These are phyloP conservation scores for Phytopythium vexans DNA, from an alignment of 352 stramenopile genomes.

Conservation along the genomic window DNA sequence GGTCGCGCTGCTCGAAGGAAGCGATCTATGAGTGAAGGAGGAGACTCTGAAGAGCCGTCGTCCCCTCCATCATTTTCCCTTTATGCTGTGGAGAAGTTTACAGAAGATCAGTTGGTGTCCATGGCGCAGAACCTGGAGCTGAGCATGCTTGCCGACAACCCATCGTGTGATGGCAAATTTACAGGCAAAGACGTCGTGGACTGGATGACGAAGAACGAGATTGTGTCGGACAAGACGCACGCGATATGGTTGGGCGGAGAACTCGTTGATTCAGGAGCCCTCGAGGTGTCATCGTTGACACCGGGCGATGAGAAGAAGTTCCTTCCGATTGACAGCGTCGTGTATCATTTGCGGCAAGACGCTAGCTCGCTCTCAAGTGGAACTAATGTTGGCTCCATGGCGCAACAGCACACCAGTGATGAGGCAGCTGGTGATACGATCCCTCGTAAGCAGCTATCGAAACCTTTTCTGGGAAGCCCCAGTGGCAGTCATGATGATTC, in stretches of 20 bases:
- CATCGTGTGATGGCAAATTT: slow-evolving; percentile 44
- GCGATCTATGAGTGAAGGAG: slow-evolving; percentile 59
- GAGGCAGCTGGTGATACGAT: too few species aligned
- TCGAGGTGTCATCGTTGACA: slow-evolving; percentile 33
- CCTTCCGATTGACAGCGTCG: slow-evolving; percentile 6
- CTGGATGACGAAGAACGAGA: slow-evolving; percentile 81
- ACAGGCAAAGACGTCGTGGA: slow-evolving; percentile 55
- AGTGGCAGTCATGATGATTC: too few species aligned
- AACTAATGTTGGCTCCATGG: too few species aligned
- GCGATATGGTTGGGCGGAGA: slow-evolving; percentile 75
- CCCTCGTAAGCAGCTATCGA: too few species aligned
- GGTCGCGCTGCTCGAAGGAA: slow-evolving; percentile 43
- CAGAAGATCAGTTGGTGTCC: slow-evolving; percentile 65
- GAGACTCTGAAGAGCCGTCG: slow-evolving; percentile 27
- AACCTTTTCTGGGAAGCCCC: too few species aligned
- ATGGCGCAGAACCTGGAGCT: slow-evolving; percentile 77
- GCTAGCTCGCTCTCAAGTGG: slow-evolving; percentile 25
- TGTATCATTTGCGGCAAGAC: slow-evolving; percentile 37
- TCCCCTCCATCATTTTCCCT: slow-evolving; percentile 24
- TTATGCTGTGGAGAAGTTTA: slow-evolving; percentile 76
- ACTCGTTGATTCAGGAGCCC: slow-evolving; percentile 51
- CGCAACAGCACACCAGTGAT: too few species aligned
- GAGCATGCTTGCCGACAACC: slow-evolving; percentile 42
- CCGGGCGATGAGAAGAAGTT: slow-evolving; percentile 20
- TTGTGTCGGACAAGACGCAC: slow-evolving; percentile 66